These are phyloP conservation scores for Tuber magnatum DNA, from an alignment of 495 filamentous ascomycete genomes.

Conservation along the genomic window DNA sequence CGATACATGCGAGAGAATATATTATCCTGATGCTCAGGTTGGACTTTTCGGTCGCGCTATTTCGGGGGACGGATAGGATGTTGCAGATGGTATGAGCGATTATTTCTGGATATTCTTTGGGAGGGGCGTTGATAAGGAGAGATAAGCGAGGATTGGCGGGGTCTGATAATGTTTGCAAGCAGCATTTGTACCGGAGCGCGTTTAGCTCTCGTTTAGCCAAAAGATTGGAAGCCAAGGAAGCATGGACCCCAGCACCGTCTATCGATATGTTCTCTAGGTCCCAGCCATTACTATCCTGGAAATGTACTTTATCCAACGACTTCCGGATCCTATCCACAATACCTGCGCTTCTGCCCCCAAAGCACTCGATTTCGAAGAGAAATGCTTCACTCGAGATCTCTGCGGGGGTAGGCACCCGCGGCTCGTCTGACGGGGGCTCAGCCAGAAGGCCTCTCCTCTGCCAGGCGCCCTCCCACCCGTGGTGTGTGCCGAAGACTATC, in stretches of 20 bases:
- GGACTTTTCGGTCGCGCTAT: constrained; percentile 24
- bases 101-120: constrained; percentile 33
- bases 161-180: constrained; percentile 30
- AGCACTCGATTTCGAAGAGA: constrained; percentile 30
- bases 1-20: constrained; percentile 39
- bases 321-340: constrained; percentile 25
- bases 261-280: constrained; percentile 17
- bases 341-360: constrained; percentile 26
- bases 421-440: constrained; percentile 16
- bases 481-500: constrained; percentile 38
- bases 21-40: constrained; percentile 35
- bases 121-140: constrained; percentile 13
- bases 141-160: constrained; percentile 26
- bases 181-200: constrained; percentile 33
- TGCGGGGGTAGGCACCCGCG: constrained; percentile 33
- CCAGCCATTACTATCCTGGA: constrained; percentile 16
- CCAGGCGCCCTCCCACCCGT: constrained; percentile 33
- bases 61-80: constrained; percentile 32
- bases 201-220: constrained; percentile 31
- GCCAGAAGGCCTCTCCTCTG: constrained; percentile 26
- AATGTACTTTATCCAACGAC: constrained; percentile 24
- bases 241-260: constrained; percentile 22
- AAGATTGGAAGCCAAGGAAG: constrained; percentile 33
- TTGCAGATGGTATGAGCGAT: constrained; percentile 33
- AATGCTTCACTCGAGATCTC: constrained; percentile 31